Evolutionary conservation across 331 rosid genomes (phyloP), one percentile per base, ranked within the genome.

Genomic region (Dryas integrifolia): DNA sequence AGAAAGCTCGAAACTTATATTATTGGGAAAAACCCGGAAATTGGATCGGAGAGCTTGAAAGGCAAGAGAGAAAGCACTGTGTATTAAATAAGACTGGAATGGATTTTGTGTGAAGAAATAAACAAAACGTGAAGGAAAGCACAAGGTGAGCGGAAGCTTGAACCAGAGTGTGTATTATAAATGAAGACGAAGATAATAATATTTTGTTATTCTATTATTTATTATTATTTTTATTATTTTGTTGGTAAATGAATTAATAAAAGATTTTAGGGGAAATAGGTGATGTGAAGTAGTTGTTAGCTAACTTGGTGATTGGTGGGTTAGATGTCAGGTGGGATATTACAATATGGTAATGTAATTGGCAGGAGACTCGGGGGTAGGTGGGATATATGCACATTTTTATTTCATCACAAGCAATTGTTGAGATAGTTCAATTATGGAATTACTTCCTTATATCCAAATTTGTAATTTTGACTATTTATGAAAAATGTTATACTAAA

Each of bases 41-140:
- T 39, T 46, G 30, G 75, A 69, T 83, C 70, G 60, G 81, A 77
- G 79, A 71, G 53, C 59, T 73, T 65, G 65, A 67, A 69, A 71
- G 70, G 57, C 47, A 73, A 74, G 62, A 68, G 12, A 58, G 21
- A 18, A 67, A 67, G 78, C 44, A 71, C 55, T 6, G 70, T 9
- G 79, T 38, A 81, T 59, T 47, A 74, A 75, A 76, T 57, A 69
- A 74, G 62, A 82, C 58, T 35, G 66, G 53, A 66, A 72, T 72
- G 79, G 77, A 76, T 68, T 71, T 68, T 70, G 66, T 58, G 80
- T n/a, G 80, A 78, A 76, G 35, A 63, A 87, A 79, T 83, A 86
- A 83, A 87, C 68, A 60, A 78, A 58, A 80, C 79, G 76, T 69
- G 83, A 82, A 80, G 68, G 69, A 73, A 73, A 77, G 80, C 57